Evolutionary conservation across 768 basidiomycete genomes (phyloP), one percentile per base, ranked within the genome.

Genomic region (Amanita thiersii): DNA sequence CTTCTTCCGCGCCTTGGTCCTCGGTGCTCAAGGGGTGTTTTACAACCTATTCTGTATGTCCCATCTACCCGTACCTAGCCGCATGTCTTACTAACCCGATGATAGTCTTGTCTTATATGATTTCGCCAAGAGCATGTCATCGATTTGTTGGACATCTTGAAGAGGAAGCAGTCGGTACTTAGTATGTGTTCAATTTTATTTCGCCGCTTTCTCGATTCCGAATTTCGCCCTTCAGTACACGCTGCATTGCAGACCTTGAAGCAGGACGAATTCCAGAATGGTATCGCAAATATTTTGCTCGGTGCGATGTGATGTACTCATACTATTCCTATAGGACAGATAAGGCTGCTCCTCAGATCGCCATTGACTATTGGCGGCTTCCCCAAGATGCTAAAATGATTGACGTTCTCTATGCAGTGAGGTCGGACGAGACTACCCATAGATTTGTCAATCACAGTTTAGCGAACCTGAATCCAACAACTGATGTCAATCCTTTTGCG

Each of bases 401-500:
- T 14, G 94, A 97, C 52, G 83, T 94, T 35, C 72, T 97, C 37
- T 88, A 88, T 54, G 91, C 90, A 24, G 87, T 97, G 24, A 75
- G 93, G 52, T 89, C 87, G 11, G 93, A 97, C 59, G 93, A 97
- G 58, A 76, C 86, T 1, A 91, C 86, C 1, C 93, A 98, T 54
- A 73, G 90, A 37, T 97, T 97, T 54, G 90, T 94, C 49, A 98
- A 98, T 61, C 94, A 98, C 65, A 88, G 86, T 44, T 68, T 98
- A 25, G 94, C 92, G 3, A 92, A 91, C 62, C 69, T 99, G 37
- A 65, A 88, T 49, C 68, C 70, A 21, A 57, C 71, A 24, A 76
- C 73, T 25, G 94, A 97, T 58, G 78, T 89, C 51, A 96, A 93
- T 54, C 90, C 89, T 0, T 91, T 92, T 51, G 86, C 90, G 11